A percentile compares a stretch with the other conserved stretches of the same genome.
phyloP scores from a whole-genome alignment of 225 moss, liverwort and hornwort species.

The Marchantia paleacea region DNA sequence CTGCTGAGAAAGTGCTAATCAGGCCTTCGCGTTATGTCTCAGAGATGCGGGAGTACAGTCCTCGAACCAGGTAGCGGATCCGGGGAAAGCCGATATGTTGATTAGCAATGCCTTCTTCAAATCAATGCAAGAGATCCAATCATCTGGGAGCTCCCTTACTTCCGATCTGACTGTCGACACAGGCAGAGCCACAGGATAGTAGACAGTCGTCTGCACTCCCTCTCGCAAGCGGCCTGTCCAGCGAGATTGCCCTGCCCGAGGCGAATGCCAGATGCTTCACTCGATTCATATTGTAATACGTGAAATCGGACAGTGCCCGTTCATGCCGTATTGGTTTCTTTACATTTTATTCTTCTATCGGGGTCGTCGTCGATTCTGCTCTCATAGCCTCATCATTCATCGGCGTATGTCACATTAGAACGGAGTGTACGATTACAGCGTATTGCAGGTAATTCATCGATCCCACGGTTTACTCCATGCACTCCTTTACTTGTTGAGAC shows the following conservation, averaged over 20 bases:
- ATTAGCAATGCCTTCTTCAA: conserved; percentile 19
- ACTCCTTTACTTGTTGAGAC: too few species aligned
- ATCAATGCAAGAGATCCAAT: conserved; percentile 34
- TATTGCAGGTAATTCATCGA: background rate
- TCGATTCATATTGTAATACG: conserved; percentile 21
- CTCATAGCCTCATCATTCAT: conserved; percentile 3
- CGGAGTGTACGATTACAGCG: background rate
- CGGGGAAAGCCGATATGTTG: conserved; percentile 6
- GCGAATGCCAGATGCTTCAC: background rate
- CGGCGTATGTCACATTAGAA: conserved; percentile 4
- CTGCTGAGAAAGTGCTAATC: background rate
- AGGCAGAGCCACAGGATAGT: background rate
- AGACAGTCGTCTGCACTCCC: background rate
- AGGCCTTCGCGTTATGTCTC: background rate
- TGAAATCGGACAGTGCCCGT: conserved; percentile 16
- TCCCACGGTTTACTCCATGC: too few species aligned
- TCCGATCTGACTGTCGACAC: background rate
- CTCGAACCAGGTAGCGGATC: background rate
- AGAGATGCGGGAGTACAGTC: conserved; percentile 19
- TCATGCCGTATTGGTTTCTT: conserved; percentile 4
- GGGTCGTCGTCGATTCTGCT: conserved; percentile 21
- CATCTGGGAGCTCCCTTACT: conserved; percentile 10
- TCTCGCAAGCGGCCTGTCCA: conserved; percentile 27
- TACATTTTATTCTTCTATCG: conserved; percentile 7
- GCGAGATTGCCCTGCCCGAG: conserved; percentile 34